phyloP scores from a whole-genome alignment of 2,329 filamentous ascomycete species.

The Arachnomyces sp. region DNA sequence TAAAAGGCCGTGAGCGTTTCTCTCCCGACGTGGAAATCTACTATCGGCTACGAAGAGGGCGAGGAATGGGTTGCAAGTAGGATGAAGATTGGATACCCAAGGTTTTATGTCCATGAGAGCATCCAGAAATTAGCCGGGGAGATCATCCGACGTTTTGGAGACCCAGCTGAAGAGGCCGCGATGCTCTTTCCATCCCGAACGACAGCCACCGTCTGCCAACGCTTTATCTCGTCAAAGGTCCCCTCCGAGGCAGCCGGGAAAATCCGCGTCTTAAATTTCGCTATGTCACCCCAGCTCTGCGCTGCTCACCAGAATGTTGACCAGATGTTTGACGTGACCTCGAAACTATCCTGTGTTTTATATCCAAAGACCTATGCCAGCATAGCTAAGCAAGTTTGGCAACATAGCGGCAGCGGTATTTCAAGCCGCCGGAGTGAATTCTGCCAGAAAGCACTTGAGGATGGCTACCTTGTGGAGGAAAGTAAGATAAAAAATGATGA shows the following conservation, averaged over 20 bases:
- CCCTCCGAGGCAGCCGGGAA: constrained; percentile 35
- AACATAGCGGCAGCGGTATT: constrained; percentile 86
- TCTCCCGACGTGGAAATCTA: constrained; percentile 83
- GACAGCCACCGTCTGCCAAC: constrained; percentile 63
- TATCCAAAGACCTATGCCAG: constrained; percentile 60
- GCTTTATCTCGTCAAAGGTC: constrained; percentile 56
- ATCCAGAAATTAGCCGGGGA: constrained; percentile 67
- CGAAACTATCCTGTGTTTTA: constrained; percentile 62
- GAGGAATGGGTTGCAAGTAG: constrained; percentile 75
- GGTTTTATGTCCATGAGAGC: constrained; percentile 85
- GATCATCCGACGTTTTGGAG: constrained; percentile 55
- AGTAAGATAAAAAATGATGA: constrained; percentile 24
- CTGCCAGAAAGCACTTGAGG: constrained; percentile 65
- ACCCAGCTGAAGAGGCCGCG: constrained; percentile 52
- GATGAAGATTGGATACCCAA: constrained; percentile 86
- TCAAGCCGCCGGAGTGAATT: constrained; percentile 90
- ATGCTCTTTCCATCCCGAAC: constrained; percentile 73
- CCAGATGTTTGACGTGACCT: constrained; percentile 45
- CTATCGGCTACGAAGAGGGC: constrained; percentile 90
- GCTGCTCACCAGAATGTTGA: constrained; percentile 42
- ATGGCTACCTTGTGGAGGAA: constrained; percentile 56
- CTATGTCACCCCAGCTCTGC: constrained; percentile 57
- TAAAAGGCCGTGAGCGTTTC: constrained; percentile 91
- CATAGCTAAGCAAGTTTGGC: constrained; percentile 91
- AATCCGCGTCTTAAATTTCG: constrained; percentile 46